phyloP scores from a whole-genome alignment of 2,329 filamentous ascomycete species.

The Saccharata proteae region DNA sequence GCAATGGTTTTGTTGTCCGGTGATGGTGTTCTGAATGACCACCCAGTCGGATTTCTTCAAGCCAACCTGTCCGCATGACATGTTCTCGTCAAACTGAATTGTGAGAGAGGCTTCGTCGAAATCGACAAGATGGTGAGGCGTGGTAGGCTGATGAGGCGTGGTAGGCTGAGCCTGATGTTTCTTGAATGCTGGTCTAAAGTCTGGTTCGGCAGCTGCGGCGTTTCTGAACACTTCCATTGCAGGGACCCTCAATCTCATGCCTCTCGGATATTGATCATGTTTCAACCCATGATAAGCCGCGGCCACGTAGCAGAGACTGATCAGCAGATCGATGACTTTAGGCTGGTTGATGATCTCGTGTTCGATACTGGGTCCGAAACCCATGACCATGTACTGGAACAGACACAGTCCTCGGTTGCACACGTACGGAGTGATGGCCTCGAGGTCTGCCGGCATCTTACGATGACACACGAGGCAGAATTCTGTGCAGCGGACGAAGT shows the following conservation, averaged over 20 bases:
- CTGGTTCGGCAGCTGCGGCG: slow-evolving; percentile 12
- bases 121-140: too few species aligned
- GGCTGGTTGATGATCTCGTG: slow-evolving; percentile 71
- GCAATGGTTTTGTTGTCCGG: too few species aligned
- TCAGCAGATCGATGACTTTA: slow-evolving; percentile 69
- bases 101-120: too few species aligned
- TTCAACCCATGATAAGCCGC: slow-evolving; percentile 10
- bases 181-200: too few species aligned
- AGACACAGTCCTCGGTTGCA: slow-evolving; percentile 66
- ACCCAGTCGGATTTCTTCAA: too few species aligned
- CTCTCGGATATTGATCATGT: slow-evolving; percentile 40
- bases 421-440: slow-evolving; percentile 62
- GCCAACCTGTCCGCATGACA: too few species aligned
- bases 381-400: slow-evolving; percentile 79
- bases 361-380: slow-evolving; percentile 74
- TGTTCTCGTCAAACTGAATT: too few species aligned
- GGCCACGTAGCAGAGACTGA: slow-evolving; percentile 67
- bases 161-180: too few species aligned
- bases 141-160: too few species aligned
- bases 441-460: slow-evolving; percentile 50
- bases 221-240: slow-evolving; percentile 8
- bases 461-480: slow-evolving; percentile 81
- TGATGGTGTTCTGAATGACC: too few species aligned
- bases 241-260: slow-evolving; percentile 44
- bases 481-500: slow-evolving; percentile 69